Percentiles rank a stretch among this genome's conserved stretches.
Conservation (phyloP, 495 filamentous ascomycete species). For the Penicillium flavigenum region DNA sequence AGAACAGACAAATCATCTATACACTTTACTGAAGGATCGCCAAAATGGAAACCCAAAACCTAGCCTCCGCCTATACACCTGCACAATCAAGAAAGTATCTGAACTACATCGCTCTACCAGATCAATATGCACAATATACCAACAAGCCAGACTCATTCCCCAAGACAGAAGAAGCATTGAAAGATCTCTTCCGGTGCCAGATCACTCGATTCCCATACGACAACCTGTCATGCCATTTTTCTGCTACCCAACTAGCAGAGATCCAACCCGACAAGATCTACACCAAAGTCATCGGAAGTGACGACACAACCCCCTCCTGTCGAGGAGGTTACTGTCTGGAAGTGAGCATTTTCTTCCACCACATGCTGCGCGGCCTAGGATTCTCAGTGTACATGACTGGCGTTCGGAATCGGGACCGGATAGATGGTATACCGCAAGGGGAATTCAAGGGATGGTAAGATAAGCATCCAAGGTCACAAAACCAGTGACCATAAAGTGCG, state of each 20-base stretch:
- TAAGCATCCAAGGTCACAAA: neutral
- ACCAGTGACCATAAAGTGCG: neutral
- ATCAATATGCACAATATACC: constrained; percentile 21
- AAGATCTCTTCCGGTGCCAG: constrained; percentile 40
- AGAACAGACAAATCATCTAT: neutral
- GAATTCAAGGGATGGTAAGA: constrained; percentile 45
- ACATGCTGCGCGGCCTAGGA: constrained; percentile 61
- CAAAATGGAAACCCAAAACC: constrained; percentile 7
- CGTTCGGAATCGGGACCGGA: constrained; percentile 38
- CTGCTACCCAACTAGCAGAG: constrained; percentile 45
- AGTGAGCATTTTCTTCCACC: constrained; percentile 64
- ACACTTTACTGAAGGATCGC: neutral
- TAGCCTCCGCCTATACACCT: constrained; percentile 20
- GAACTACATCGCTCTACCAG: constrained; percentile 23
- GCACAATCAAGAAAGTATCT: constrained; percentile 27
- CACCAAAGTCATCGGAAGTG: constrained; percentile 56
- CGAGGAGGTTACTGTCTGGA: constrained; percentile 83
- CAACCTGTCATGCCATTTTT: constrained; percentile 61
- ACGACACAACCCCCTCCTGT: constrained; percentile 32
- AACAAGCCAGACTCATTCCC: constrained; percentile 23
- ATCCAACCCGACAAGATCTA: constrained; percentile 60
- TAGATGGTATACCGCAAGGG: constrained; percentile 32
- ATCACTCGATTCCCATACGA: constrained; percentile 69
- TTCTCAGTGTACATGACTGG: constrained; percentile 56
- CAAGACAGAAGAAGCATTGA: constrained; percentile 27